These are phyloP conservation scores for Fusarium sp. DNA, from an alignment of 2,329 filamentous ascomycete genomes.

Conservation along the genomic window DNA sequence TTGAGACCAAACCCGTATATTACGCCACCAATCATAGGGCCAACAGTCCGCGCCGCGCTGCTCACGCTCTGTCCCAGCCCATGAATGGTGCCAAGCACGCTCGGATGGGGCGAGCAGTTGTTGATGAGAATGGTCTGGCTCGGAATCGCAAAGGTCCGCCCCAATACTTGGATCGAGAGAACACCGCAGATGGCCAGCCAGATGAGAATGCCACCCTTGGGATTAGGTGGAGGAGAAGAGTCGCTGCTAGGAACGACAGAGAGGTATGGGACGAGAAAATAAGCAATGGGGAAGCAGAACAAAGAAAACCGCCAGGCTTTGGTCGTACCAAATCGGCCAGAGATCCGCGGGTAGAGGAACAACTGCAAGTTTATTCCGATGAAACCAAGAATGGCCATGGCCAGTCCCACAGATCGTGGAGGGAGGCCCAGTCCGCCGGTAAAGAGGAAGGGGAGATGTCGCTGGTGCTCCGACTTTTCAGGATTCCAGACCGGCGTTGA, in stretches of 20 bases:
- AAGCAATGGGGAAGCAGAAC: constrained; percentile 73
- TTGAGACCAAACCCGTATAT: constrained; percentile 73
- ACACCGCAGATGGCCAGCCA: constrained; percentile 77
- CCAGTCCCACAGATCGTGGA: constrained; percentile 80
- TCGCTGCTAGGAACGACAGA: constrained; percentile 59
- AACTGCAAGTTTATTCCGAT: constrained; percentile 78
- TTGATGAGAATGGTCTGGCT: constrained; percentile 64
- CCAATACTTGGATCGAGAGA: constrained; percentile 76
- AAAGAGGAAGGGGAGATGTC: constrained; percentile 72
- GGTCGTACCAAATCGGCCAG: constrained; percentile 25
- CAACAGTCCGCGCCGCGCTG: constrained; percentile 72
- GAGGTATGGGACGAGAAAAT: constrained; percentile 78
- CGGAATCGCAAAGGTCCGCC: constrained; percentile 74
- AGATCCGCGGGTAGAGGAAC: constrained; percentile 35
- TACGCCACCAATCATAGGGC: constrained; percentile 73
- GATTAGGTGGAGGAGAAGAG: constrained; percentile 63
- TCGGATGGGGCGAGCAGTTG: constrained; percentile 65
- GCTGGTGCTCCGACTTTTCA: constrained; percentile 50
- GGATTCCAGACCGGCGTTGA: constrained; percentile 77
- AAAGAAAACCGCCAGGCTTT: constrained; percentile 28
- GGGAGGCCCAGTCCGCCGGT: constrained; percentile 83
- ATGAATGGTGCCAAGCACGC: constrained; percentile 64
- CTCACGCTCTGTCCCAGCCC: constrained; percentile 72
- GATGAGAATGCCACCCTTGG: constrained; percentile 69
- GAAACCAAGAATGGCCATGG: constrained; percentile 82